These are phyloP conservation scores for Psilocybe mexicana DNA, from an alignment of 1,284 basidiomycete species.

Conservation along the genomic window DNA sequence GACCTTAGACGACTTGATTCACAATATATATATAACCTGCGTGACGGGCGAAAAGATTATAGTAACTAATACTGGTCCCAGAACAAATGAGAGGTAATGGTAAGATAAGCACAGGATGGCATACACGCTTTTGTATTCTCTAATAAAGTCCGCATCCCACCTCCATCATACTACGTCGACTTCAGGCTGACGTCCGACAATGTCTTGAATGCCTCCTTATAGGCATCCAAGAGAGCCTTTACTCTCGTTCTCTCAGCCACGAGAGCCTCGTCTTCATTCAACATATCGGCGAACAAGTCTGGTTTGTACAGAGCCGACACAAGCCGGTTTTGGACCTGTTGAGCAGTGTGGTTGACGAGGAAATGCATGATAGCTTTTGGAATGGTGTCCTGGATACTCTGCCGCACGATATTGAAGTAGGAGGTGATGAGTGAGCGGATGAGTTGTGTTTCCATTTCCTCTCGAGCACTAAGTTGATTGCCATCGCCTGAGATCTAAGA, in stretches of 20 bases:
- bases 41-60: not conserved
- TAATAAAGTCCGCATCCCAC: not conserved
- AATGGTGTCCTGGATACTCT: slow-evolving; percentile 95
- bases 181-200: slow-evolving; percentile 78
- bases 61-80: not conserved
- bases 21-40: not conserved
- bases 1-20: slow-evolving; percentile 17
- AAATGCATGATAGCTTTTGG: slow-evolving; percentile 98
- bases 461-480: slow-evolving; percentile 68
- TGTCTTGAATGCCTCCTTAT: slow-evolving; percentile 94
- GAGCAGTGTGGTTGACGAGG: slow-evolving; percentile 94
- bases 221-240: slow-evolving; percentile 93
- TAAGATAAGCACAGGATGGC: not conserved
- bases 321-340: slow-evolving; percentile 94
- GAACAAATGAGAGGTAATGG: not conserved
- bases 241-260: slow-evolving; percentile 93
- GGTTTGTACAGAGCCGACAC: slow-evolving; percentile 94
- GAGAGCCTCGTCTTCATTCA: slow-evolving; percentile 95
- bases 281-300: slow-evolving; percentile 85
- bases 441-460: slow-evolving; percentile 95
- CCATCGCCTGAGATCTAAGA: slow-evolving; percentile 60
- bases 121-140: not conserved
- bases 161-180: slow-evolving; percentile 47
- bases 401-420: slow-evolving; percentile 96
- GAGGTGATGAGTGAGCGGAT: slow-evolving; percentile 94